Evolutionary conservation across 1,139 yeast species (phyloP), one percentile per base, ranked within the genome.

Genomic region (Zygoascus hellenicus): DNA sequence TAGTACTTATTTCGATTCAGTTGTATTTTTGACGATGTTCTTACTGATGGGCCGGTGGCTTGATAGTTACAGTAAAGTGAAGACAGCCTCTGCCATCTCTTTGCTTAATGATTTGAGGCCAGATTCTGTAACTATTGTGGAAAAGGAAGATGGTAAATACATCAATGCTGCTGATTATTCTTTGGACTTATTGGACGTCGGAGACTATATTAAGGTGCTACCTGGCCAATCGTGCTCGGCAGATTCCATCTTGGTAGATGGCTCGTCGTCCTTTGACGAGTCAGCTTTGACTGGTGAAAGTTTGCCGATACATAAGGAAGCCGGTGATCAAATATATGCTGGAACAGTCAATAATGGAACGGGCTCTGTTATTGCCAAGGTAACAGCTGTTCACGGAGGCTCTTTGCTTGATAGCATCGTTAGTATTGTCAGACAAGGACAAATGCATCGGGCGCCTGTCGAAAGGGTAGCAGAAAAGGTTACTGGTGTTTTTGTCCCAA

Each of bases 211-310:
- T 17, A 67, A 75, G 35, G 70, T 84, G 14, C 64, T 75, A 2
- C 75, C 86, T 0, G 94, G 94, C 1, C 83, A 79, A 57, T 77
- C 87, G 0, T 87, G 88, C 1, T 82, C 90, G 1, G 77, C 80
- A 2, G 94, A 84, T 59, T 80, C 86, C 53, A 75, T 80, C 1
- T 69, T 84, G 16, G 65, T 75, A n/a, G 69, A 72, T 9, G 87
- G 88, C 1, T 57, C 63, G 1, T 63, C 84, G 0, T 77, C 77
- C 35, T 82, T 85, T 62, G 87, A 85, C 58, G 94, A 84, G 58
- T 78, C 88, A 38, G 86, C 90, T 17, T 69, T 85, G 14, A 84
- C 94, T 0, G 95, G 95, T 30, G 95, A 84, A 60, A 77, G 76
- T 58, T 60, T 78, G 29, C 90, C 96, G 0, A 82, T 87, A 0